Conservation (phyloP, 164 flowering plant species). For the Umbilicus rupestris region DNA sequence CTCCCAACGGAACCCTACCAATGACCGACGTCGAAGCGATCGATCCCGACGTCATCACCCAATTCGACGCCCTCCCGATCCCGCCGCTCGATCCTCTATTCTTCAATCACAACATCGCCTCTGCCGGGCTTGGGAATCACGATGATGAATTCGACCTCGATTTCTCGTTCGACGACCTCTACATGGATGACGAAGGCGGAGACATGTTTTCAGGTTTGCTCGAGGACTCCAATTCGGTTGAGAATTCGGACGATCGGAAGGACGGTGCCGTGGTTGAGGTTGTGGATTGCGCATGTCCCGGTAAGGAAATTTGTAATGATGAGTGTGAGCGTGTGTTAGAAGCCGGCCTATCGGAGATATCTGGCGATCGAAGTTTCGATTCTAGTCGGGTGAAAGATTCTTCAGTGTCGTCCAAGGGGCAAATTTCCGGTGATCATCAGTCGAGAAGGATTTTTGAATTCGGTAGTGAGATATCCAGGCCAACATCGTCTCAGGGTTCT, state of each 20-base stretch:
- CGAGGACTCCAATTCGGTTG: neutral
- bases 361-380: neutral
- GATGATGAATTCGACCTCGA: neutral
- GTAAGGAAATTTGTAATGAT: neutral
- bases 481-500: slow-evolving; percentile 32
- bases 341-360: slow-evolving; percentile 1
- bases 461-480: slow-evolving; percentile 13
- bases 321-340: neutral
- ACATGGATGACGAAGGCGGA: neutral
- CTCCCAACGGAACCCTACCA: neutral
- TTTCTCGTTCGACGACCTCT: neutral
- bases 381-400: neutral
- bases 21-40: neutral
- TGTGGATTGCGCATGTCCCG: neutral
- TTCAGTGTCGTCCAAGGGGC: neutral
- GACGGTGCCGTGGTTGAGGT: neutral
- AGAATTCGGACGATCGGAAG: neutral
- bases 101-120: no score
- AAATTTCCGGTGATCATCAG: neutral
- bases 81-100: slow-evolving; percentile 4
- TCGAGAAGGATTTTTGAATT: slow-evolving; percentile 7
- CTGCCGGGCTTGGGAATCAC: neutral
- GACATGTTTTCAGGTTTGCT: neutral
- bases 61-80: slow-evolving; percentile 2
- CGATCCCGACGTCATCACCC: neutral